phyloP scores from a whole-genome alignment of 108 stramenopile genomes.

The Nannochloropsis oceanica region DNA sequence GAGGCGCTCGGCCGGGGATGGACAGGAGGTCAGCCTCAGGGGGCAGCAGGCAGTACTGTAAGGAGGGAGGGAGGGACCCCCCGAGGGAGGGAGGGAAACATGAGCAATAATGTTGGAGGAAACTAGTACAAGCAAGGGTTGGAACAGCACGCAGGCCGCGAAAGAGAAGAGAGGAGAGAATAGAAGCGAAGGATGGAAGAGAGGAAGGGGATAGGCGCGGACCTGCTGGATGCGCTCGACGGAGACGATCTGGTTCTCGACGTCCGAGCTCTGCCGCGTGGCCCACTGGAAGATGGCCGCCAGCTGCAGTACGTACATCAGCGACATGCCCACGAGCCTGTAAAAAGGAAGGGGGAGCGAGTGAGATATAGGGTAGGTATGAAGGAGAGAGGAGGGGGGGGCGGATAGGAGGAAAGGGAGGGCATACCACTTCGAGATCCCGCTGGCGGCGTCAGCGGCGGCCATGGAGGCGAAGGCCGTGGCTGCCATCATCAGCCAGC shows the following conservation, averaged over 20 bases:
- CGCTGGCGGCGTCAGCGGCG: background rate
- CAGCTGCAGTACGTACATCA: slow-evolving; percentile 30
- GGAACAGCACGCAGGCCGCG: background rate
- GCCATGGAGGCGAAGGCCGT: slow-evolving; percentile 52
- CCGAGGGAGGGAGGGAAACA: background rate
- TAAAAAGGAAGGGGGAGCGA: background rate
- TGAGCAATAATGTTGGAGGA: background rate
- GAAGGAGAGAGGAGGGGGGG: background rate
- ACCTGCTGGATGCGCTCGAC: slow-evolving; percentile 58
- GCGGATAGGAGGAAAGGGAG: background rate
- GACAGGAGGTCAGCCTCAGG: slow-evolving; percentile 20
- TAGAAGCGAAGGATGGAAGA: background rate
- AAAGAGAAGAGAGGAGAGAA: background rate
- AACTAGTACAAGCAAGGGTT: background rate
- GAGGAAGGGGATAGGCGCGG: slow-evolving; percentile 13
- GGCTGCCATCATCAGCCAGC: background rate
- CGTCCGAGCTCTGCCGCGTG: slow-evolving; percentile 65
- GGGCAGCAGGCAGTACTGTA: slow-evolving; percentile 8
- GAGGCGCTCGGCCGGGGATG: background rate
- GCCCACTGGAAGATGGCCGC: slow-evolving; percentile 46
- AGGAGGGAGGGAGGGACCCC: background rate
- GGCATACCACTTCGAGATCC: background rate
- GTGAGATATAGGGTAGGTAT: background rate
- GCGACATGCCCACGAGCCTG: slow-evolving; percentile 17
- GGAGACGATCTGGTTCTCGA: slow-evolving; percentile 77